Evolutionary conservation across 2,329 filamentous ascomycete species (phyloP).

Genomic region (Amauroascus verrucosus): DNA sequence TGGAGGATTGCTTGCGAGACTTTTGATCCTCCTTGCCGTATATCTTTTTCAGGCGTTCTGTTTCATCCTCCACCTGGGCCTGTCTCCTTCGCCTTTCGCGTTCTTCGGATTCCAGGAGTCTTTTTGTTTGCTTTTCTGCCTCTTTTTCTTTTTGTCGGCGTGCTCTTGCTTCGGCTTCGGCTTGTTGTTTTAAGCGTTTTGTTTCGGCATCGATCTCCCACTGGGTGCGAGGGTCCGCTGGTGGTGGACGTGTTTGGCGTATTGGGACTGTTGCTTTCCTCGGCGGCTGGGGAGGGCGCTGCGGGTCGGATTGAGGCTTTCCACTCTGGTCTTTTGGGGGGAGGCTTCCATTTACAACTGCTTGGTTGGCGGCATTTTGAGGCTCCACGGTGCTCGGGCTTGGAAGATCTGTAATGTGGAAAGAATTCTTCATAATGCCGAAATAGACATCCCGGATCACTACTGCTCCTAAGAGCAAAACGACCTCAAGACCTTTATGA

Average conservation of each 20-base stretch:
- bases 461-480: slow-evolving; percentile 53
- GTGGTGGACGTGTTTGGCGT: slow-evolving; percentile 14
- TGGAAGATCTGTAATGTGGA: slow-evolving; percentile 55
- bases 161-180: slow-evolving; percentile 36
- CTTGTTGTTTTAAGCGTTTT: slow-evolving; percentile 34
- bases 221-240: slow-evolving; percentile 43
- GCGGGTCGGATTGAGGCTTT: not conserved
- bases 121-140: slow-evolving; percentile 43
- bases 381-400: slow-evolving; percentile 2
- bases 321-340: not conserved
- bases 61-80: slow-evolving; percentile 62
- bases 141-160: slow-evolving; percentile 41
- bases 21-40: slow-evolving; percentile 42
- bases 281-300: not conserved
- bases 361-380: not conserved
- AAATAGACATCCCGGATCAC: slow-evolving; percentile 55
- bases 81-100: slow-evolving; percentile 43
- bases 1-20: slow-evolving; percentile 20
- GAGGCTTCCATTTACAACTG: not conserved
- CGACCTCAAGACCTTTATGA: slow-evolving; percentile 80
- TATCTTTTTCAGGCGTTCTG: slow-evolving; percentile 54
- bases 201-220: slow-evolving; percentile 45
- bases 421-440: slow-evolving; percentile 58
- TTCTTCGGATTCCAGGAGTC: slow-evolving; percentile 45
- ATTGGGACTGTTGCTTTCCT: not conserved